Percentiles rank a stretch among this genome's conserved stretches.
Evolutionary conservation across 2,329 filamentous ascomycete species (phyloP).

Genomic region (Cladobotryum mycophilum): DNA sequence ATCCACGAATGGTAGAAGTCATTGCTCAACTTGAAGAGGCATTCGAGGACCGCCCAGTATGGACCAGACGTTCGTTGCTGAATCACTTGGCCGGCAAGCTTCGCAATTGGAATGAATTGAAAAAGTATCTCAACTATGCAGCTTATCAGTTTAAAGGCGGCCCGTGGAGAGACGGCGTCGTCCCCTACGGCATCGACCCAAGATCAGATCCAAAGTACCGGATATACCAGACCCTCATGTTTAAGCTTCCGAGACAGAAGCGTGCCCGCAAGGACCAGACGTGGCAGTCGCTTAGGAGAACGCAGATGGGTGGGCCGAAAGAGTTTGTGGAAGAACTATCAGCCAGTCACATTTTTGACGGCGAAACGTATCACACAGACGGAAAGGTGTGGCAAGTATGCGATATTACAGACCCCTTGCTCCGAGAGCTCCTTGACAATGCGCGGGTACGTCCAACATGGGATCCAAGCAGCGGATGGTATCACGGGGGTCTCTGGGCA

Average conservation of each 20-base stretch:
- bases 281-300: conserved; percentile 43
- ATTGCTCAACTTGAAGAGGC: conserved; percentile 58
- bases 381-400: conserved; percentile 93
- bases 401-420: conserved; percentile 77
- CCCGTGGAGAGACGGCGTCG: conserved; percentile 82
- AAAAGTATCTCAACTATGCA: conserved; percentile 73
- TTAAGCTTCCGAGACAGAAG: conserved; percentile 59
- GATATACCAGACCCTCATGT: conserved; percentile 82
- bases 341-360: conserved; percentile 74
- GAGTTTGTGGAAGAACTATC: conserved; percentile 34
- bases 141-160: conserved; percentile 91
- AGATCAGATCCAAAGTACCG: conserved; percentile 69
- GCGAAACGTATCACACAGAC: conserved; percentile 64
- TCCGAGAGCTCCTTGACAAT: conserved; percentile 59
- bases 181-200: conserved; percentile 82
- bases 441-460: conserved; percentile 53
- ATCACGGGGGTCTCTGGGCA: conserved; percentile 69
- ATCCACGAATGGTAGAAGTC: conserved; percentile 56
- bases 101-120: conserved; percentile 53
- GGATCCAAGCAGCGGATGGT: conserved; percentile 74
- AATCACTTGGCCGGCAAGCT: conserved; percentile 58
- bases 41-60: conserved; percentile 71
- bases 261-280: conserved; percentile 40
- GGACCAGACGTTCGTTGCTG: conserved; percentile 75
- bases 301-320: conserved; percentile 33